These are phyloP conservation scores for Pseudocercospora fuligena DNA, from an alignment of 2,329 filamentous ascomycete genomes.

Conservation along the genomic window DNA sequence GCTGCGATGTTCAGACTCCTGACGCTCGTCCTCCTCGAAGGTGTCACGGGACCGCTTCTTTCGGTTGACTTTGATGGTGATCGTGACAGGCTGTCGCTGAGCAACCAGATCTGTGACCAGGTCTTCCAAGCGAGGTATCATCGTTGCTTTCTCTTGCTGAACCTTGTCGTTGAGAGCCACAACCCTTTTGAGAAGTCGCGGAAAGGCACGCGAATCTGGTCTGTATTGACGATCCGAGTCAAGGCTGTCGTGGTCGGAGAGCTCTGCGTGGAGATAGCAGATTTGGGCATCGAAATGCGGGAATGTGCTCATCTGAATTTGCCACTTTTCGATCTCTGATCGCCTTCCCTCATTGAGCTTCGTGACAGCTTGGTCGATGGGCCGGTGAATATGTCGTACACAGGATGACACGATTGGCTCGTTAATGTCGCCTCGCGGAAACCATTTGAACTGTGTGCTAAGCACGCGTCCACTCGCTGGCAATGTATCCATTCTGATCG, in stretches of 20 bases:
- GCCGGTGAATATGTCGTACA: background rate
- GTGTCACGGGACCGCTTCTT: background rate
- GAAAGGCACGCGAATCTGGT: background rate
- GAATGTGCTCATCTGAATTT: background rate
- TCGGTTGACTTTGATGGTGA: background rate
- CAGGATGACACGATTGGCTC: background rate
- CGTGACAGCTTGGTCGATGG: background rate
- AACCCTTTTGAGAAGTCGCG: background rate
- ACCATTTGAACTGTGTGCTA: background rate
- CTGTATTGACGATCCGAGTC: background rate
- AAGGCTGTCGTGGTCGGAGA: background rate
- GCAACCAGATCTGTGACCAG: background rate
- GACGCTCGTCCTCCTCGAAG: background rate
- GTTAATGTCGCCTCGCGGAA: background rate
- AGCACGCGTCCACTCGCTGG: background rate
- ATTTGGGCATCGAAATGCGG: background rate
- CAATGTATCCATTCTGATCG: background rate
- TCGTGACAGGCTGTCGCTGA: background rate
- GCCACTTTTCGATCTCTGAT: background rate
- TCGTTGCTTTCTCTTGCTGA: background rate
- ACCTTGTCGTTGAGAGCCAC: background rate
- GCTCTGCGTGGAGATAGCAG: background rate
- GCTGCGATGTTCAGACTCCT: background rate
- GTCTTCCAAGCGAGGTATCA: background rate
- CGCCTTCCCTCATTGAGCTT: background rate